phyloP scores from a whole-genome alignment of 371 early-diverging fungal genomes.

The Nematocida displodere region DNA sequence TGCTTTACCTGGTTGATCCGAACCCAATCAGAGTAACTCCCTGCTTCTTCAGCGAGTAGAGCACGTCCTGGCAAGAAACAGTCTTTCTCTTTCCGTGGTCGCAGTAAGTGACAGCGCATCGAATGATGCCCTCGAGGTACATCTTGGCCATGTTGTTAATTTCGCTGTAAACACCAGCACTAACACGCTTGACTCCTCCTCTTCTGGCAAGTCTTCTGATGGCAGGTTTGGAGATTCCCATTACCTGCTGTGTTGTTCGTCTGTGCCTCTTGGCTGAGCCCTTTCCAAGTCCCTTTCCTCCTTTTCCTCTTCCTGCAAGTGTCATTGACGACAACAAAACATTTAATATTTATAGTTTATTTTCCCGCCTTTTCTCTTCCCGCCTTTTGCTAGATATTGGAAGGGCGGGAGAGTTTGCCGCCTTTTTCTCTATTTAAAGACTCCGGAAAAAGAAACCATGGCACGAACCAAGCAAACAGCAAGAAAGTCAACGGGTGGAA shows the following conservation, averaged over 20 bases:
- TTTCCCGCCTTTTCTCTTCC: background rate
- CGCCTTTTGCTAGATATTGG: background rate
- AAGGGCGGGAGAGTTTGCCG: slow-evolving; percentile 8
- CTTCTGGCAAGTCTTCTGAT: slow-evolving; percentile 99
- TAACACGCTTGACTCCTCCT: slow-evolving; percentile 99
- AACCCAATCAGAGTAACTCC: slow-evolving; percentile 72
- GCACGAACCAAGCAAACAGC: slow-evolving; percentile 95
- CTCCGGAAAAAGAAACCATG: slow-evolving; percentile 66
- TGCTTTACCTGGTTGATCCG: slow-evolving; percentile 52
- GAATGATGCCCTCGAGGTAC: slow-evolving; percentile 92
- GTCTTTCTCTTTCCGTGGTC: slow-evolving; percentile 99
- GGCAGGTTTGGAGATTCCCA: slow-evolving; percentile 96
- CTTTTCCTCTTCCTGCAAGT: slow-evolving; percentile 74
- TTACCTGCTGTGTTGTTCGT: slow-evolving; percentile 65
- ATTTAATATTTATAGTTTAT: slow-evolving; percentile 49
- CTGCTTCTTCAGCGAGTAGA: slow-evolving; percentile 92
- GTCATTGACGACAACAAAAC: slow-evolving; percentile 26
- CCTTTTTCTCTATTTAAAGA: slow-evolving; percentile 59
- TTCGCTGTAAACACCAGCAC: slow-evolving; percentile 94
- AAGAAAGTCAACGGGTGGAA: slow-evolving; percentile 95
- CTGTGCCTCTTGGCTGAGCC: slow-evolving; percentile 95
- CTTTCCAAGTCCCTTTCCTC: slow-evolving; percentile 91
- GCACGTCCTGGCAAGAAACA: slow-evolving; percentile 79
- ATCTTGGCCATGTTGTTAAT: slow-evolving; percentile 87
- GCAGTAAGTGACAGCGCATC: slow-evolving; percentile 91